phyloP scores from a whole-genome alignment of 192 early-diverging fungal genomes.

The Podochytrium sp. region DNA sequence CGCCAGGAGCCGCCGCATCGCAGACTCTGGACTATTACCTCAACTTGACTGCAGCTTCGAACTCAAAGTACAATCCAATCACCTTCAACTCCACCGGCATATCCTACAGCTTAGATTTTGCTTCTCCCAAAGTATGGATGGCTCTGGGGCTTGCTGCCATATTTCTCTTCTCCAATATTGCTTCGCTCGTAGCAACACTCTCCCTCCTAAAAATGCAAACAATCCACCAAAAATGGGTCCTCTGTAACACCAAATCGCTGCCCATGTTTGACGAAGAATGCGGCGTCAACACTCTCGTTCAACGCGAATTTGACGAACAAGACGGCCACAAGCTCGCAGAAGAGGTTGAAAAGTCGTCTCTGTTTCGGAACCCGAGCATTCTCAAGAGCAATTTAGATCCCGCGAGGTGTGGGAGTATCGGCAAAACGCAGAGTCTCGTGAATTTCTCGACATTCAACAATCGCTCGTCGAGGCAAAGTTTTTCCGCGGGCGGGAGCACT shows the following conservation, averaged over 20 bases:
- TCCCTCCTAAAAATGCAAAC: background rate
- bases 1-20: background rate
- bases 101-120: too few species aligned
- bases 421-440: constrained; percentile 3
- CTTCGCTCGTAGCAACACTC: background rate
- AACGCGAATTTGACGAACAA: background rate
- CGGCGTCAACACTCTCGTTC: background rate
- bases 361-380: background rate
- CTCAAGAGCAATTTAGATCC: background rate
- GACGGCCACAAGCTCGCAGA: background rate
- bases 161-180: background rate
- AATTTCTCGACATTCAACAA: background rate
- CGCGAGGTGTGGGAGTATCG: background rate
- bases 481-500: background rate
- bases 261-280: background rate
- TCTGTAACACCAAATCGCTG: background rate
- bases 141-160: background rate
- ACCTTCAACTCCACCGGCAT: background rate
- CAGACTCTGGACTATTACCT: background rate
- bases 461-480: background rate
- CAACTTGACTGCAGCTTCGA: background rate
- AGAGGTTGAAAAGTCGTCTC: background rate
- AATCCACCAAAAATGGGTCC: background rate
- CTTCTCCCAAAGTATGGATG: constrained; percentile 1
- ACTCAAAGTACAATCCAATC: background rate